Base-by-base conservation (phyloP, 2,329 filamentous ascomycete species). In the Pseudocercospora fuligena region DNA sequence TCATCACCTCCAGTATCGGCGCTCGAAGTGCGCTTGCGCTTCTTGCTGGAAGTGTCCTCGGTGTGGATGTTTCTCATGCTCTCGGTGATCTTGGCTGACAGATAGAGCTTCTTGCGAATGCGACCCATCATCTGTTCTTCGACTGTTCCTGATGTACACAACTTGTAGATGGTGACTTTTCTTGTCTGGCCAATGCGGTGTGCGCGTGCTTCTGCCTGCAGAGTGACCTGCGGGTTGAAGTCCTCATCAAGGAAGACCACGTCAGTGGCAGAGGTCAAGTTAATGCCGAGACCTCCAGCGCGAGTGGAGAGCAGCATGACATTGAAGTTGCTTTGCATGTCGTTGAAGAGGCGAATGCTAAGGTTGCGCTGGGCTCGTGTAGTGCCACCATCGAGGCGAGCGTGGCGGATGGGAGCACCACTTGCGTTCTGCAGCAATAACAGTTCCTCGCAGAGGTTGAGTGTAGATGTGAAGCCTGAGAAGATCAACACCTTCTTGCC, bases 91-190 rank as follows among this genome's bases (percentile, higher is more conserved):
- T 88, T 89, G 0, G 85, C 81, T 0, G 86, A 88, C 0, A 89
- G 78, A 67, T 89, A 89, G 0, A 88, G 78, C 76, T 89, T 89
- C 79, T 89, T 89, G 6, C 82, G 80, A n/a, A 87, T 84, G 1
- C 85, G 78, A 0, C 84, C 81, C 74, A 85, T 81, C 84, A 88
- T 88, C 65, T 88, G 86, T 67, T 86, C 84, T 67, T 88, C 86
- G 0, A 88, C 84, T 0, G 86, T 88, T 1, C 86, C 86, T 62
- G 83, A 83, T 0, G 86, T 85, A 66, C 84, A 85, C 0, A 88
- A 76, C 69, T 86, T 86, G 74, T 87, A 87, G 7, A 88, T 79
- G 0, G 83, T 85, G 0, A 87, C 85, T 14, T 82, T 81, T 62
- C 83, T 79, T 0, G 80, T 85, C 72, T 87, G 85, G 0, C 85